These are phyloP conservation scores for Cyanidioschyzon merolae DNA, from an alignment of 23 red algal species.

Conservation along the genomic window DNA sequence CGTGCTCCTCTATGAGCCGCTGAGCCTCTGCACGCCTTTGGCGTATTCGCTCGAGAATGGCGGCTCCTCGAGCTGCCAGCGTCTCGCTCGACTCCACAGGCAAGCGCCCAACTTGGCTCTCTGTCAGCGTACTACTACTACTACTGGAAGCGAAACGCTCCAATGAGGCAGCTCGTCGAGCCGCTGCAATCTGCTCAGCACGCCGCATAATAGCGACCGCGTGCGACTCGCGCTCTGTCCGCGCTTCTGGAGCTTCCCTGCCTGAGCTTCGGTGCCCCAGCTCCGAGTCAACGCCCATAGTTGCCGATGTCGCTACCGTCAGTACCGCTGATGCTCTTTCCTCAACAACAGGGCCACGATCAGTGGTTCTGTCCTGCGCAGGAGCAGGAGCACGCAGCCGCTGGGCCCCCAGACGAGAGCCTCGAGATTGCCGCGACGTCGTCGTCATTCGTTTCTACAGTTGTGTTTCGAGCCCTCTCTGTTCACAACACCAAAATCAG, in stretches of 20 bases:
- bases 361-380: not conserved
- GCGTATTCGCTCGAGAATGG: conserved; percentile 5
- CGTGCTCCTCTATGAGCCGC: not conserved
- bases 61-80: conserved; percentile 7
- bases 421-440: not conserved
- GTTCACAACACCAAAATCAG: too few relatives aligned
- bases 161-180: not conserved
- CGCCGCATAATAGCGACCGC: not conserved
- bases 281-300: not conserved
- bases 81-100: not conserved
- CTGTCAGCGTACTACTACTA: not conserved
- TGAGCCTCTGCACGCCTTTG: not conserved
- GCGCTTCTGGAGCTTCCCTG: not conserved
- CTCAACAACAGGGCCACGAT: not conserved
- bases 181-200: not conserved
- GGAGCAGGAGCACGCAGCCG: not conserved
- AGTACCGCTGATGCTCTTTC: too few relatives aligned
- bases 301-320: not conserved
- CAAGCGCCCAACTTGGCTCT: not conserved
- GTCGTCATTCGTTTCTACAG: too few relatives aligned
- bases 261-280: not conserved
- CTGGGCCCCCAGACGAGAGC: not conserved
- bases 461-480: too few relatives aligned
- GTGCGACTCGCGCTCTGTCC: not conserved
- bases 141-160: too few relatives aligned